These are phyloP conservation scores for Aspergillus fumigatiaffinis DNA, from an alignment of 2,329 filamentous ascomycete genomes.

Conservation along the genomic window DNA sequence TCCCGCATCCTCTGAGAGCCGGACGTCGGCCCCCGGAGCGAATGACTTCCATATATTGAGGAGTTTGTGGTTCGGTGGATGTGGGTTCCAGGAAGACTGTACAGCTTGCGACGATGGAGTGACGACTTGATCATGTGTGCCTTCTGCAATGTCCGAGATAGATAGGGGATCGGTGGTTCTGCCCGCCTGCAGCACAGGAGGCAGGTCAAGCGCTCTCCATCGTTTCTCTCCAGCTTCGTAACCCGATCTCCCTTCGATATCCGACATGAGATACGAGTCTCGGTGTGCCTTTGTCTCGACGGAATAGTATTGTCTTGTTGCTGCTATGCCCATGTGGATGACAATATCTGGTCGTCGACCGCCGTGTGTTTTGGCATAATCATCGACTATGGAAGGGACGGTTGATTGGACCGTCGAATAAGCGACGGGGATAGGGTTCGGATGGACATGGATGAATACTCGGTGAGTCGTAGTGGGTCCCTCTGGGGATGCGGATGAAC, in stretches of 20 bases:
- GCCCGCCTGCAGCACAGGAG: slow-evolving; percentile 53
- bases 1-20: slow-evolving; percentile 66
- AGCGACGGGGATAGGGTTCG: slow-evolving; percentile 64
- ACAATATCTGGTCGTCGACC: slow-evolving; percentile 57
- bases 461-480: slow-evolving; percentile 22
- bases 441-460: slow-evolving; percentile 50
- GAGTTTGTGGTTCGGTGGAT: slow-evolving; percentile 32
- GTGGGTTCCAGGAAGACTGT: slow-evolving; percentile 14
- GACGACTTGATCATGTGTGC: not conserved
- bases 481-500: slow-evolving; percentile 12
- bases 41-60: slow-evolving; percentile 32
- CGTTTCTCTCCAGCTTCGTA: slow-evolving; percentile 47
- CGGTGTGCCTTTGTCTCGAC: slow-evolving; percentile 68
- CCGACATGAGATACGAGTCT: slow-evolving; percentile 65
- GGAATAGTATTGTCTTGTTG: slow-evolving; percentile 60
- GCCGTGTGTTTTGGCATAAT: slow-evolving; percentile 38
- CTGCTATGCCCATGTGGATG: slow-evolving; percentile 78
- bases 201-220: slow-evolving; percentile 48
- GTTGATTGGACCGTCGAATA: slow-evolving; percentile 63
- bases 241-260: slow-evolving; percentile 58
- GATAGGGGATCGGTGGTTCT: not conserved
- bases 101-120: not conserved
- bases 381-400: slow-evolving; percentile 60
- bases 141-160: slow-evolving; percentile 3
- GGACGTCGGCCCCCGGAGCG: slow-evolving; percentile 35